Percentiles rank a stretch among this genome's conserved stretches.
phyloP scores from a whole-genome alignment of 31 red algal genomes.

The Asparagopsis taxiformis region DNA sequence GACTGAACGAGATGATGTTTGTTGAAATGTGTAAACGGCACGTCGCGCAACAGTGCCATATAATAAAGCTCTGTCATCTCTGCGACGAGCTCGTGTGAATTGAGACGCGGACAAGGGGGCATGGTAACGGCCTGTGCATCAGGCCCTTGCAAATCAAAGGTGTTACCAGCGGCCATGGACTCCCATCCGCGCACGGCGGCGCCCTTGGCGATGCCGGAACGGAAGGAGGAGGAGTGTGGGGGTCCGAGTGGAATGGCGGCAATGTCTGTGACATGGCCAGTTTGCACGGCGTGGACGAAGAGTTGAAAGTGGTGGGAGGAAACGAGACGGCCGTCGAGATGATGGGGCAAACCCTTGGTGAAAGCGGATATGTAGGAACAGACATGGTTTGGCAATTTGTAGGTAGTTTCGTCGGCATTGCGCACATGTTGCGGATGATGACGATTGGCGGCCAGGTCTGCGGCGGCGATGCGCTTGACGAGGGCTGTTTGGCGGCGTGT shows the following conservation, averaged over 20 bases:
- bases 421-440: conserved; percentile 40
- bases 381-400: conserved; percentile 3
- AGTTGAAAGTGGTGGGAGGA: conserved; percentile 31
- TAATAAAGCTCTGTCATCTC: conserved; percentile 67
- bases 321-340: conserved; percentile 21
- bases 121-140: conserved; percentile 74
- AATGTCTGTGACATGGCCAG: conserved; percentile 28
- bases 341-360: conserved; percentile 69
- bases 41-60: conserved; percentile 60
- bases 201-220: conserved; percentile 9
- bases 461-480: conserved; percentile 12
- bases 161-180: conserved; percentile 46
- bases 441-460: conserved; percentile 30
- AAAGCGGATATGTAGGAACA: conserved; percentile 42
- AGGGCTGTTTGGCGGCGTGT: conserved; percentile 16
- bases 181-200: conserved; percentile 69
- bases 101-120: conserved; percentile 51
- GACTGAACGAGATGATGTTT: conserved; percentile 4
- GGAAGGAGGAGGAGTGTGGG: conserved; percentile 4
- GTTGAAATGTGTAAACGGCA: conserved; percentile 35
- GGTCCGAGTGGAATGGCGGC: conserved; percentile 35
- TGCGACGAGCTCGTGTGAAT: conserved; percentile 32
- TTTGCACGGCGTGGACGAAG: conserved; percentile 54
- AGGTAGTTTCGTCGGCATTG: conserved; percentile 53
- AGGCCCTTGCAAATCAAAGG: conserved; percentile 60